A percentile compares a stretch with the other conserved stretches of the same genome.
Evolutionary conservation across 768 basidiomycete genomes (phyloP).

Genomic region (Boletus insuetus): DNA sequence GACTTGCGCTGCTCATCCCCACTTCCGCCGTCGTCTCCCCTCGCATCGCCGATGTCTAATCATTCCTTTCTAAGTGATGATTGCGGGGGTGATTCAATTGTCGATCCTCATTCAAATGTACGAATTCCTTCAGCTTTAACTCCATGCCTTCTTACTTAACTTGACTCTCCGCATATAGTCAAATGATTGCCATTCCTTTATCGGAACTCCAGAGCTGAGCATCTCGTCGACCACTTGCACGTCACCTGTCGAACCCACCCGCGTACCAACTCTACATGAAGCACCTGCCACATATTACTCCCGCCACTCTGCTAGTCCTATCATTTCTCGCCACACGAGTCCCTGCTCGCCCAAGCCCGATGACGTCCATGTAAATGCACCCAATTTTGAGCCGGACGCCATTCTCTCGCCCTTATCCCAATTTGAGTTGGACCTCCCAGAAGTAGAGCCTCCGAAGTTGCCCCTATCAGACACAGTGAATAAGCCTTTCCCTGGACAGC

Average conservation of each 20-base stretch:
- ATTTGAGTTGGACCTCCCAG: constrained; percentile 21
- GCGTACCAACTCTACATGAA: not conserved
- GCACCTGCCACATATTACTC: not conserved
- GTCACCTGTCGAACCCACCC: constrained; percentile 10
- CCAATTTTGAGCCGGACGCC: not conserved
- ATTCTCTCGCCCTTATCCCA: constrained; percentile 23
- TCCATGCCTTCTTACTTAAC: not conserved
- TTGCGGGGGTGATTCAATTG: constrained; percentile 4
- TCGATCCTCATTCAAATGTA: constrained; percentile 29
- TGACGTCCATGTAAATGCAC: not conserved
- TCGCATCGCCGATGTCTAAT: constrained; percentile 41
- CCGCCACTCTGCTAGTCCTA: not conserved
- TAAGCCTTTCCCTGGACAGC: constrained; percentile 10
- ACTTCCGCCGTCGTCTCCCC: constrained; percentile 43
- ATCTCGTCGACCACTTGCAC: constrained; percentile 6
- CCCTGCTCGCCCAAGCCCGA: not conserved
- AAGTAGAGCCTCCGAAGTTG: constrained; percentile 18
- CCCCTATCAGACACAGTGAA: constrained; percentile 26
- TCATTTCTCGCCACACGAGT: not conserved
- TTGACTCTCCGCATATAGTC: constrained; percentile 12
- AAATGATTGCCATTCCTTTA: constrained; percentile 1
- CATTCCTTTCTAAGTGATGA: constrained; percentile 34
- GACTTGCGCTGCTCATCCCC: constrained; percentile 21
- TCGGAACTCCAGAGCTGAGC: constrained; percentile 12
- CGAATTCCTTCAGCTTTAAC: constrained; percentile 15